Conservation (phyloP, 1,284 basidiomycete genomes). For the Cryptococcus depauperatus region DNA sequence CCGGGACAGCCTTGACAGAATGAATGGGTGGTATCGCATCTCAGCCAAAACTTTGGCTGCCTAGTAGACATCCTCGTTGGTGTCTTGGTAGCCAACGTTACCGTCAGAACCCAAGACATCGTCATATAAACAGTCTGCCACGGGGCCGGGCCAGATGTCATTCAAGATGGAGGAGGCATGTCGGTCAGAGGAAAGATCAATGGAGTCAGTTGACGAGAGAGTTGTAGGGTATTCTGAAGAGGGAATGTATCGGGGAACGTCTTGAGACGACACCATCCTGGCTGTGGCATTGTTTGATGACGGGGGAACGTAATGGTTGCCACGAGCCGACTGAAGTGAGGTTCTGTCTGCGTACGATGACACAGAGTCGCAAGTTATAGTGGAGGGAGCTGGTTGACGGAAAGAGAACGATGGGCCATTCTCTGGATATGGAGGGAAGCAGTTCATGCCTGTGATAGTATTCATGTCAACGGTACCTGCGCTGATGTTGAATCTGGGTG, state of each 20-base stretch:
- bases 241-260: slow-evolving; percentile 8
- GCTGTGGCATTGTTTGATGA: slow-evolving; percentile 1
- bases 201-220: not conserved
- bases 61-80: too few relatives aligned
- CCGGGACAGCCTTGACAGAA: too few relatives aligned
- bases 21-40: too few relatives aligned
- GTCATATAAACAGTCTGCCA: too few relatives aligned
- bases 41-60: too few relatives aligned
- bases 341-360: not conserved
- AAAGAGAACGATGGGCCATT: slow-evolving; percentile 11
- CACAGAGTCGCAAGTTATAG: not conserved
- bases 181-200: slow-evolving; percentile 2
- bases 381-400: too few relatives aligned
- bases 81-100: too few relatives aligned
- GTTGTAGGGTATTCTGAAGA: slow-evolving; percentile 10
- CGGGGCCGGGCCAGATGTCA: slow-evolving; percentile 1
- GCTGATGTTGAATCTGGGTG: not conserved
- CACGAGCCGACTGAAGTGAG: slow-evolving; percentile 2
- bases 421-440: slow-evolving; percentile 7
- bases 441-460: slow-evolving; percentile 1
- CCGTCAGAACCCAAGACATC: too few relatives aligned
- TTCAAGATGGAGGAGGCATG: slow-evolving; percentile 6
- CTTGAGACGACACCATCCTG: slow-evolving; percentile 2
- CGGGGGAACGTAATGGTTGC: slow-evolving; percentile 3
- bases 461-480: slow-evolving; percentile 4